Percentiles rank a stretch among this genome's conserved stretches.
Conservation (phyloP, 345 rosid genomes). For the Iberis pinnata region DNA sequence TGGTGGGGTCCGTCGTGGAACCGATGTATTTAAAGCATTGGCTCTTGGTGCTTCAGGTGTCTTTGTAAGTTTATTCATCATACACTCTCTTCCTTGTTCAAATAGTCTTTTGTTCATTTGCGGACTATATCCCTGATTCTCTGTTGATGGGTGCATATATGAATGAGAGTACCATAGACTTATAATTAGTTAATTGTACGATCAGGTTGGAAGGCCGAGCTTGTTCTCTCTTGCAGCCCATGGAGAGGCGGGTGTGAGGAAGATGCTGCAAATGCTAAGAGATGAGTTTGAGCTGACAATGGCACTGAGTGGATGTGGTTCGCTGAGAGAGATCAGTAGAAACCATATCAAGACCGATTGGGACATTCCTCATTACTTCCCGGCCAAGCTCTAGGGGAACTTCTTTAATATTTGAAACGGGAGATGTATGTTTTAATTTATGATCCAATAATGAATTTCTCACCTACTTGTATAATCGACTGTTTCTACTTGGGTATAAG, state of each 20-base stretch:
- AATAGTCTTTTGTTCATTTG: no score
- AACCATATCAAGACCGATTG: conserved; percentile 60
- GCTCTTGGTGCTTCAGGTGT: conserved; percentile 86
- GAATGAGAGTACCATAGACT: no score
- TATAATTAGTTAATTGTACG: not conserved
- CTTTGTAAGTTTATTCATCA: conserved; percentile 49
- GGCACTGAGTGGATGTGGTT: conserved; percentile 85
- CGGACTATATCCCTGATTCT: no score
- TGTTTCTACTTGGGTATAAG: no score
- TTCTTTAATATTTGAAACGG: not conserved
- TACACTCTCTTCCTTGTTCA: no score
- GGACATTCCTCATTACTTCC: conserved; percentile 45
- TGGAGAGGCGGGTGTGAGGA: conserved; percentile 73
- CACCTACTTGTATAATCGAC: not conserved
- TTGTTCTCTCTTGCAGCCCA: conserved; percentile 81
- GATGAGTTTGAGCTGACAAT: conserved; percentile 86
- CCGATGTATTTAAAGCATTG: conserved; percentile 82
- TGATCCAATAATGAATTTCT: not conserved
- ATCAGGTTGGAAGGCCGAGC: conserved; percentile 84
- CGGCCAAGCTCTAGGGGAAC: conserved; percentile 35
- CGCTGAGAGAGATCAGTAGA: conserved; percentile 73
- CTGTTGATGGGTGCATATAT: no score
- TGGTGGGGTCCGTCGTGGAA: conserved; percentile 85
- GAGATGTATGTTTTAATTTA: not conserved
- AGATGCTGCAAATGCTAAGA: conserved; percentile 64